Evolutionary conservation across 208 protist species (phyloP), one percentile per base, ranked within the genome.

Genomic region (Leishmania martiniquensis): DNA sequence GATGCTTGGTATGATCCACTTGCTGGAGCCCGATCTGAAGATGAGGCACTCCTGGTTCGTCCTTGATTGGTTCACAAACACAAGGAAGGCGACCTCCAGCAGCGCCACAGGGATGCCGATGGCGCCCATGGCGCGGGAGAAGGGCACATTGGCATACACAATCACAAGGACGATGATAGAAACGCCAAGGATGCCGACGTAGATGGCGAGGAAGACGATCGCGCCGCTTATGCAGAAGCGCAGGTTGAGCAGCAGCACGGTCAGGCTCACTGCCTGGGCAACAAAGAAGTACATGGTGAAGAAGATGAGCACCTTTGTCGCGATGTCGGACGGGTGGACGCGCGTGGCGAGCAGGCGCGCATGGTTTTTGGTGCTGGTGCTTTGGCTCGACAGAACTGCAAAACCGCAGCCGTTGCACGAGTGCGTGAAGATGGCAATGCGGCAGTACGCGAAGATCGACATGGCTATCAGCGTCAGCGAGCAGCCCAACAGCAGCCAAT

Each of bases 391-490:
- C 70, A 85, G 81, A 37, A 90, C 75, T 12, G 92, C 92, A 76
- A 96, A 96, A 39, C 92, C 90, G 34, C 88, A 88, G 51, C 69
- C 81, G 68, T 90, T 90, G 78, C 90, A 96, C 32, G 92, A 96
- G 76, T 92, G 90, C 17, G 84, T 78, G 65, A 89, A 91, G 7
- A 90, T 49, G 25, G 77, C 83, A 29, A 91, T 89, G 9, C 87
- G 86, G 45, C 89, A 68, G 66, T 88, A 88, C 13, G 91, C 78
- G 65, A 91, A 93, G 39, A 91, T 87, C 37, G 84, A 85, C 76
- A 94, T 84, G 51, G 81, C 59, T 67, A 91, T 93, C 57, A 84
- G 82, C 29, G 74, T 77, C 59, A 82, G 80, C 49, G 83, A 69
- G 42, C 75, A 77, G 55, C 65, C 78, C 15, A 85, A 55, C 34